A percentile compares a stretch with the other conserved stretches of the same genome.
Evolutionary conservation across 2,329 filamentous ascomycete species (phyloP).

Genomic region (Drechslerella stenobrocha): DNA sequence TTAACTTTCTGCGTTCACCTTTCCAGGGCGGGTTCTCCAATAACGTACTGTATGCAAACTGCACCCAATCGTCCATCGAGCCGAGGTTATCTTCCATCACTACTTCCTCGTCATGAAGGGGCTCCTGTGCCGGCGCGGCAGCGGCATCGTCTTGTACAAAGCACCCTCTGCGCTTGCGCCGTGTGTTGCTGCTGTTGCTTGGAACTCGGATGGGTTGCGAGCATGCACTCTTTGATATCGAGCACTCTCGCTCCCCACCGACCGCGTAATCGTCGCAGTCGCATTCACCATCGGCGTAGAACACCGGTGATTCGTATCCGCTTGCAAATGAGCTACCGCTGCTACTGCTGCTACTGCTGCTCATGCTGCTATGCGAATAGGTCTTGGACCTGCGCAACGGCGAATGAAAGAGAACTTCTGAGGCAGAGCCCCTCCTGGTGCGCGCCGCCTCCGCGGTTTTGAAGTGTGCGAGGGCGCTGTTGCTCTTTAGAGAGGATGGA

Average conservation of each 20-base stretch:
- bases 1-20: neutral
- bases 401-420: conserved; percentile 43
- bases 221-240: conserved; percentile 28
- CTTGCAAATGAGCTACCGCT: conserved; percentile 14
- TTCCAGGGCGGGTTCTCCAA: neutral
- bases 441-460: neutral
- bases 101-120: neutral
- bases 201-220: conserved; percentile 39
- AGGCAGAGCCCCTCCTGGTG: conserved; percentile 27
- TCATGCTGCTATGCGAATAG: conserved; percentile 20
- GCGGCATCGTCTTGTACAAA: conserved; percentile 33
- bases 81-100: conserved; percentile 17
- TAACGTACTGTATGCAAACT: conserved; percentile 45
- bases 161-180: conserved; percentile 31
- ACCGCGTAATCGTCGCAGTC: conserved; percentile 29
- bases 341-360: conserved; percentile 10
- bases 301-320: conserved; percentile 42
- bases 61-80: conserved; percentile 42
- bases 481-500: conserved; percentile 8
- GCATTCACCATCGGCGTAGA: conserved; percentile 44
- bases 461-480: neutral
- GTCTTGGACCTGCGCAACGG: conserved; percentile 30
- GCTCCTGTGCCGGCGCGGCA: neutral
- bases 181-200: conserved; percentile 6
- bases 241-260: conserved; percentile 24